Percentiles rank a stretch among this genome's conserved stretches.
Conservation (phyloP, 768 basidiomycete genomes). For the Xanthoconium purpureum region DNA sequence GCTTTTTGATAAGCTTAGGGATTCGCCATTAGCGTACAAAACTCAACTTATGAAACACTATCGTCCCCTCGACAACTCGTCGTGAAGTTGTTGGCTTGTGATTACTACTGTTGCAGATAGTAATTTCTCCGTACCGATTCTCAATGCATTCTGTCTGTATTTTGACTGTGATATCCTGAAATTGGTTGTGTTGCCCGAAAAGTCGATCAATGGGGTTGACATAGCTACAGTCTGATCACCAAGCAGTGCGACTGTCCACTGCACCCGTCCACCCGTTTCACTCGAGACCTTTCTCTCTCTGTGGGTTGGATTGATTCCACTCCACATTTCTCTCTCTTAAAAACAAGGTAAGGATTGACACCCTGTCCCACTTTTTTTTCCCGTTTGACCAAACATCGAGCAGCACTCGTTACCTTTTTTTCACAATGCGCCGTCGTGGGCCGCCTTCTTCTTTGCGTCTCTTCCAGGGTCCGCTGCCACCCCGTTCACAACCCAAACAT, state of each 20-base stretch:
- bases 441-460: slow-evolving; percentile 67
- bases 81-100: slow-evolving; percentile 22
- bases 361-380: too few relatives aligned
- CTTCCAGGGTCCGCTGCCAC: slow-evolving; percentile 56
- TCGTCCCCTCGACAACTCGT: slow-evolving; percentile 46
- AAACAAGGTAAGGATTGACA: background rate
- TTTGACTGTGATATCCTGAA: background rate
- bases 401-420: background rate
- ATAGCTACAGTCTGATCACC: background rate
- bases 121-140: slow-evolving; percentile 1
- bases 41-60: slow-evolving; percentile 69
- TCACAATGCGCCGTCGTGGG: slow-evolving; percentile 60
- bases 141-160: slow-evolving; percentile 12
- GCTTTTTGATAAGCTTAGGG: background rate
- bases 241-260: too few relatives aligned
- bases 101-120: slow-evolving; percentile 14
- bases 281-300: too few relatives aligned
- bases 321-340: background rate
- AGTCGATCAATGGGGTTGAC: background rate
- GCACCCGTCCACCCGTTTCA: background rate
- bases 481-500: slow-evolving; percentile 61
- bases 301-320: background rate
- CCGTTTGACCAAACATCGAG: background rate
- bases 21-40: slow-evolving; percentile 57
- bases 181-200: background rate